These are phyloP conservation scores for Hypoxylon lenormandii DNA, from an alignment of 495 filamentous ascomycete genomes.

Conservation along the genomic window DNA sequence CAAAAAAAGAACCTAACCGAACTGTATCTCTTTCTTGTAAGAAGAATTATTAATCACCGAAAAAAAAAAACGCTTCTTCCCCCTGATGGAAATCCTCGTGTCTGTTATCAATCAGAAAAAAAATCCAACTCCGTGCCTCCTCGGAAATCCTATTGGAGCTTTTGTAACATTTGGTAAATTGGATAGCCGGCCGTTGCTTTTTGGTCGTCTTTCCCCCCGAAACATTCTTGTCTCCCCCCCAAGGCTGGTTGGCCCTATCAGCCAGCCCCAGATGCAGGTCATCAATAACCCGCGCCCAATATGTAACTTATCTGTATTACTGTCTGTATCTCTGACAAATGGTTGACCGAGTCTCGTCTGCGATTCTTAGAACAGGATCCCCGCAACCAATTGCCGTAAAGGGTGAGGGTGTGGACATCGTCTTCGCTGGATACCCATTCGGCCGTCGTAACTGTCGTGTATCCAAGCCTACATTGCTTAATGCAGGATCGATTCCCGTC, in stretches of 20 bases:
- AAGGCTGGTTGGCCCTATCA: slow-evolving; percentile 27
- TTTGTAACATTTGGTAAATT: slow-evolving; percentile 8
- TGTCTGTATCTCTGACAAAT: slow-evolving; percentile 46
- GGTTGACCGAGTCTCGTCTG: slow-evolving; percentile 27
- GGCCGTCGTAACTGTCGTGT: slow-evolving; percentile 36
- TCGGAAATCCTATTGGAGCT: slow-evolving; percentile 27
- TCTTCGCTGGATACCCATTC: slow-evolving; percentile 28
- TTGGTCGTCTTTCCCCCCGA: neutral
- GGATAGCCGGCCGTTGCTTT: neutral
- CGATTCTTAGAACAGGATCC: slow-evolving; percentile 21
- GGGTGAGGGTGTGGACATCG: slow-evolving; percentile 21
- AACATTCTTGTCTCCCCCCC: neutral
- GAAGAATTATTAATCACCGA: slow-evolving; percentile 15
- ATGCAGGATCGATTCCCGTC: slow-evolving; percentile 37
- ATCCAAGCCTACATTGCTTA: slow-evolving; percentile 15
- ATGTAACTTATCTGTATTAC: neutral
- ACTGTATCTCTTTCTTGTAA: too few species aligned
- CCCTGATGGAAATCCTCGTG: slow-evolving; percentile 21
- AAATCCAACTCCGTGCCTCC: slow-evolving; percentile 4
- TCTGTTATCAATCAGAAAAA: slow-evolving; percentile 13
- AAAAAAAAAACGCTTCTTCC: slow-evolving; percentile 5
- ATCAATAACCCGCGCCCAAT: slow-evolving; percentile 44
- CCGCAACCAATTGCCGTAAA: slow-evolving; percentile 44
- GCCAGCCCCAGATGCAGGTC: slow-evolving; percentile 40
- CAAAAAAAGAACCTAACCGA: neutral